A percentile compares a stretch with the other conserved stretches of the same genome.
phyloP scores from a whole-genome alignment of 2,329 filamentous ascomycete genomes.

The Tolypocladium tundrense region DNA sequence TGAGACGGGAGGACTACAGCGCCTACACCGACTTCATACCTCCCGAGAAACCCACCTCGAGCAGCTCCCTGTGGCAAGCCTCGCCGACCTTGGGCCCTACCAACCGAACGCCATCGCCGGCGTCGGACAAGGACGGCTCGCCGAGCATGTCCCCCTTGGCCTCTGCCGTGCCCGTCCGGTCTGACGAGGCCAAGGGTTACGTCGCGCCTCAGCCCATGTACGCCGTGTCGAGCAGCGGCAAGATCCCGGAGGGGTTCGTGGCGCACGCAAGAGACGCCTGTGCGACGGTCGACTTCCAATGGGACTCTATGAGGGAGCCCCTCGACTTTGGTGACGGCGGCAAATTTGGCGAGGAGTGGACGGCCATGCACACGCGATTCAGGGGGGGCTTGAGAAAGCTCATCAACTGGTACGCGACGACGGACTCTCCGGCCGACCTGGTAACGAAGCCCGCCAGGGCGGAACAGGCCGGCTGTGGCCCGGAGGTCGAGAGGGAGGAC shows the following conservation, averaged over 20 bases:
- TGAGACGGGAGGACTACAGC: slow-evolving; percentile 62
- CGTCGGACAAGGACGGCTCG: slow-evolving; percentile 15
- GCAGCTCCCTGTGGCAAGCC: slow-evolving; percentile 22
- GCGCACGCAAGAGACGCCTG: slow-evolving; percentile 84
- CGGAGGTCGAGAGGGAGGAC: slow-evolving; percentile 34
- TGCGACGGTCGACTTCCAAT: slow-evolving; percentile 80
- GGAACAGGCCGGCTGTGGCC: slow-evolving; percentile 16
- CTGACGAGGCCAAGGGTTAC: slow-evolving; percentile 41
- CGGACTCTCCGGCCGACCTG: slow-evolving; percentile 39
- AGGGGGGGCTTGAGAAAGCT: slow-evolving; percentile 67
- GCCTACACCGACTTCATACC: slow-evolving; percentile 25
- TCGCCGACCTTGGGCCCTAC: slow-evolving; percentile 17
- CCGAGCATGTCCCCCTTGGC: slow-evolving; percentile 20
- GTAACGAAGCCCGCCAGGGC: slow-evolving; percentile 28
- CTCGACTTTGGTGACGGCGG: slow-evolving; percentile 83
- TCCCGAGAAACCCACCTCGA: slow-evolving; percentile 10
- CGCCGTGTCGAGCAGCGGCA: slow-evolving; percentile 67
- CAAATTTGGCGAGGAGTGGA: slow-evolving; percentile 87
- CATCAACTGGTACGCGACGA: slow-evolving; percentile 69
- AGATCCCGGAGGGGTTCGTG: slow-evolving; percentile 81
- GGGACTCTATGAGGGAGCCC: slow-evolving; percentile 79
- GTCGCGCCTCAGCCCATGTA: slow-evolving; percentile 70
- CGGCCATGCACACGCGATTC: slow-evolving; percentile 86
- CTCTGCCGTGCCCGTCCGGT: slow-evolving; percentile 20
- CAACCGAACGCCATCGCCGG: slow-evolving; percentile 9